A percentile compares a stretch with the other conserved stretches of the same genome.
Conservation (phyloP, 2,329 filamentous ascomycete species). For the Aspergillus sp. region DNA sequence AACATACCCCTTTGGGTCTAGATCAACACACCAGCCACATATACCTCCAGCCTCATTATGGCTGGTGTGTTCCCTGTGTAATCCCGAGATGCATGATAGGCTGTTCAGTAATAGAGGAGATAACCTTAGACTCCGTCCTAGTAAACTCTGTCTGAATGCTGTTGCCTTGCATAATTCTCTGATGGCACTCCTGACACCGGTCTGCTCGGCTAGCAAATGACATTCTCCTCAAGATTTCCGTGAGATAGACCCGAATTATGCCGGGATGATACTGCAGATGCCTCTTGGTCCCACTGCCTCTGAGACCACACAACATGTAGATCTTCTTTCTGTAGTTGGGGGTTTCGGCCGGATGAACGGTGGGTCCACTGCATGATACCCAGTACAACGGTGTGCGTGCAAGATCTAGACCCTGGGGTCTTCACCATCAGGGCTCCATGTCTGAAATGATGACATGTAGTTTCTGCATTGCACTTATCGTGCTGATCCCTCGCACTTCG, state of each 20-base stretch:
- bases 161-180: not conserved
- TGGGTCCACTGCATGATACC: not conserved
- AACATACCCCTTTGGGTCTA: constrained; percentile 4
- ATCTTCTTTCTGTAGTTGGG: not conserved
- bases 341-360: not conserved
- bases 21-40: constrained; percentile 4
- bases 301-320: not conserved
- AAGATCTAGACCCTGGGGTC: not conserved
- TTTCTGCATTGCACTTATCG: not conserved
- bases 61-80: not conserved
- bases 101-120: not conserved
- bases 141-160: not conserved
- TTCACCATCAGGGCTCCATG: not conserved
- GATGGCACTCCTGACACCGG: not conserved
- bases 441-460: not conserved
- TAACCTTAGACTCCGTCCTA: not conserved
- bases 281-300: not conserved
- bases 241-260: not conserved
- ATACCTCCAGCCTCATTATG: constrained; percentile 2
- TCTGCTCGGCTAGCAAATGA: not conserved
- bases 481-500: not conserved
- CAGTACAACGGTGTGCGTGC: not conserved
- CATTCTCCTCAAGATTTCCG: not conserved
- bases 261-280: not conserved
- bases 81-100: not conserved